A percentile compares a stretch with the other conserved stretches of the same genome.
phyloP scores from a whole-genome alignment of 1,284 basidiomycete genomes.

The Heterobasidion occidentale region DNA sequence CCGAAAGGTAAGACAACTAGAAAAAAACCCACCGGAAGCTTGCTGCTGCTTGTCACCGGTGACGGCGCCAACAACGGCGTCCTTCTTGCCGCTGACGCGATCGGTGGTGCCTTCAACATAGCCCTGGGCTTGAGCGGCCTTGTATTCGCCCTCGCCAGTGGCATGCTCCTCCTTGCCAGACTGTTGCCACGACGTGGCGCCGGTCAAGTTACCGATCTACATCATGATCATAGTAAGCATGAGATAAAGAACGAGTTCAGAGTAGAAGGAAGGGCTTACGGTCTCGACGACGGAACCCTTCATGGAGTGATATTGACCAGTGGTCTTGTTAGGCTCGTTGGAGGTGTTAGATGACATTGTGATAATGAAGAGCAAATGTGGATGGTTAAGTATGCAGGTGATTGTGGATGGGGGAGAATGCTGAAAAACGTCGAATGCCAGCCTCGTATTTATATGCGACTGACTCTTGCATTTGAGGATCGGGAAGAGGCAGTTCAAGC shows the following conservation, averaged over 20 bases:
- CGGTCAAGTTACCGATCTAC: slow-evolving; percentile 7
- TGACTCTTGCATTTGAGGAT: too few species aligned
- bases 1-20: not conserved
- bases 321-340: slow-evolving; percentile 39
- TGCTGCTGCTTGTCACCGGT: slow-evolving; percentile 61
- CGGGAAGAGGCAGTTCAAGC: too few species aligned
- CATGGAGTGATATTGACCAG: slow-evolving; percentile 52
- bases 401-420: too few species aligned
- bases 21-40: slow-evolving; percentile 32
- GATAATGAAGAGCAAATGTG: not conserved
- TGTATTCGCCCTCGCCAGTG: slow-evolving; percentile 55
- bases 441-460: too few species aligned
- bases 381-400: not conserved
- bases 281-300: slow-evolving; percentile 55
- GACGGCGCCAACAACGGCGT: slow-evolving; percentile 56
- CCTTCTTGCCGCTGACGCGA: slow-evolving; percentile 57
- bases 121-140: slow-evolving; percentile 45
- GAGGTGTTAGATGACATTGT: not conserved
- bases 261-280: not conserved
- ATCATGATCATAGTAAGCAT: slow-evolving; percentile 3
- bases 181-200: slow-evolving; percentile 15
- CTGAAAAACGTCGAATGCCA: too few species aligned
- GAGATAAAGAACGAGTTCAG: not conserved
- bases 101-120: slow-evolving; percentile 53
- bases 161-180: slow-evolving; percentile 62